Evolutionary conservation across 352 stramenopile genomes (phyloP), one percentile per base, ranked within the genome.

Genomic region (Globisporangium abappressorium): DNA sequence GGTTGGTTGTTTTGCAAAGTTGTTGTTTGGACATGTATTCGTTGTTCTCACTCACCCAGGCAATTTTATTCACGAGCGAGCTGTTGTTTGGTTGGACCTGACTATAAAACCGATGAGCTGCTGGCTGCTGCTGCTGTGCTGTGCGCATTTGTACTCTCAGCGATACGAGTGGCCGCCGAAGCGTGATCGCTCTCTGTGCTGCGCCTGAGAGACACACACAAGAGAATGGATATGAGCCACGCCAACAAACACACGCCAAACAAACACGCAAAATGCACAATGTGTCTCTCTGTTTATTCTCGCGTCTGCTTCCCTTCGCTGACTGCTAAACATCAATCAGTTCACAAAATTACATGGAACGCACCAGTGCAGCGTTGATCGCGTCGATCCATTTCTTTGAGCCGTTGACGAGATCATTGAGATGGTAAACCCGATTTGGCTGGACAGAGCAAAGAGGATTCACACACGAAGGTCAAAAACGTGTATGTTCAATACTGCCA

Each of bases 371-470:
- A 30, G 85, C 81, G 71, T 96, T 96, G 70, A 96, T 93, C 56
- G 88, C 86, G 59, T 96, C 88, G 30, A 94, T 88, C 88, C 88
- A 96, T 68, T 96, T 96, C 79, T 94, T 94, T 36, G 88, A 94
- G 38, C 88, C 88, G 65, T 96, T 94, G 70, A 94, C 86, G 68
- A 93, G 73, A 68, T 96, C 86, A 68, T 92, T 93, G 68, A 96
- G 71, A 79, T 96, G 88, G 72, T 96, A 96, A 63, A 90, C 86
- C 57, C 88, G 84, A 62, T 96, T 94, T 11, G 88, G 88, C 88
- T 96, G 47, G 12, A 64, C 54, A 11, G 4, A 22, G 65, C 64
- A 36, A 57, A 7, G 47, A 4, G 30, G 5, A 33, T 26, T 0
- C 20, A 22, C 11, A 22, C 6, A 49, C 26, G 8, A 1, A 66